phyloP scores from a whole-genome alignment of 78 protist species.

The Chrysochromulina tobinii region DNA sequence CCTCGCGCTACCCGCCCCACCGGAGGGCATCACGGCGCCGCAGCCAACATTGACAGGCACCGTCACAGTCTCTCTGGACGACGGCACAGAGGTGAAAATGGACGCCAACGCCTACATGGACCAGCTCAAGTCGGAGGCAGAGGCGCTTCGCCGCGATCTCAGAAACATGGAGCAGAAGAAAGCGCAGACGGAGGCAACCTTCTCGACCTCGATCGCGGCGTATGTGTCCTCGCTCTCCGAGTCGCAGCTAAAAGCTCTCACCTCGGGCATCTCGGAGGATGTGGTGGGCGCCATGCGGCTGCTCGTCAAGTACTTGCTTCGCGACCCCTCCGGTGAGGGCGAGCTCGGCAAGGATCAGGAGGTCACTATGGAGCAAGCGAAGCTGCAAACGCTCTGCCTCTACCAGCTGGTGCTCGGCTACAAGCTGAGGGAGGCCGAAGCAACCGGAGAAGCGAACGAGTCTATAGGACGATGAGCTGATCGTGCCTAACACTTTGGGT shows the following conservation, averaged over 20 bases:
- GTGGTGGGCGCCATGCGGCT: background rate
- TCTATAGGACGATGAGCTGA: background rate
- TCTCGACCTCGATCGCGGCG: background rate
- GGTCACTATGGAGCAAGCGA: background rate
- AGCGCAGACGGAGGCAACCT: background rate
- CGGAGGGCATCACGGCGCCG: background rate
- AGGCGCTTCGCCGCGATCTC: background rate
- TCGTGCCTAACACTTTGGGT: background rate
- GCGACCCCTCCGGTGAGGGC: background rate
- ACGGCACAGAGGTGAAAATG: background rate
- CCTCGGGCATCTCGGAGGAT: background rate
- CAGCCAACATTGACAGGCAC: background rate
- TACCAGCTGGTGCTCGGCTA: conserved; percentile 16
- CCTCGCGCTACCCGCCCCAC: background rate
- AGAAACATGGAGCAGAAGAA: background rate
- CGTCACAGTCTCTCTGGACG: background rate
- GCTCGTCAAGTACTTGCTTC: background rate
- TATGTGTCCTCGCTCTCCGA: conserved; percentile 2
- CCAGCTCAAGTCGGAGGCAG: background rate
- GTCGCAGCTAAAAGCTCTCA: background rate
- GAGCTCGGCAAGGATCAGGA: no score
- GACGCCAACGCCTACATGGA: background rate
- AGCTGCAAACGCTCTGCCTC: background rate
- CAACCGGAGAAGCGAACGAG: background rate
- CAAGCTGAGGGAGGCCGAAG: background rate